A percentile compares a stretch with the other conserved stretches of the same genome.
phyloP scores from a whole-genome alignment of 306 rosid species.

The Gastrolobium bilobum region DNA sequence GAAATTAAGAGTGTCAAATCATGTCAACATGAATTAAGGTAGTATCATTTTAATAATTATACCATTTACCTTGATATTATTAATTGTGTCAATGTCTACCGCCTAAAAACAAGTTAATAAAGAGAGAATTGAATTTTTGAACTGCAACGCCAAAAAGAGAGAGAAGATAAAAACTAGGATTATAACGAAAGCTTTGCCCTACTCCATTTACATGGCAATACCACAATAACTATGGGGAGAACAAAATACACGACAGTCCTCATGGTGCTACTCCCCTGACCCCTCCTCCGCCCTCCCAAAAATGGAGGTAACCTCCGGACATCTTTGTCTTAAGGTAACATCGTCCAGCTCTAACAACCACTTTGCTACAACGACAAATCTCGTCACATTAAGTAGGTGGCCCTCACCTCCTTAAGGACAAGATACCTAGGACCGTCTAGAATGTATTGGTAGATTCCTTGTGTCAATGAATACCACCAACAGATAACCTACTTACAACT shows the following conservation, averaged over 20 bases:
- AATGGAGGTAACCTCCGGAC: constrained; percentile 46
- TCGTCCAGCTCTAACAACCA: constrained; percentile 32
- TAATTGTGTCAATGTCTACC: not conserved
- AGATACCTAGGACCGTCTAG: constrained; percentile 17
- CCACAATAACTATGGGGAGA: constrained; percentile 43
- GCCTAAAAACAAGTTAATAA: not conserved
- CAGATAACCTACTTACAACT: constrained; percentile 37
- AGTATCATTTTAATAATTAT: too few relatives aligned
- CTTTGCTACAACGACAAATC: constrained; percentile 33
- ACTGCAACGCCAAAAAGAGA: not conserved
- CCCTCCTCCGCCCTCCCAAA: constrained; percentile 17
- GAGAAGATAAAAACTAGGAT: constrained; percentile 9
- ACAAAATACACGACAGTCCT: constrained; percentile 56
- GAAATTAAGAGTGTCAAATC: too few relatives aligned
- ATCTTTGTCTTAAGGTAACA: constrained; percentile 27
- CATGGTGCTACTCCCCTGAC: constrained; percentile 10
- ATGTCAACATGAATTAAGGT: too few relatives aligned
- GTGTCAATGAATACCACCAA: constrained; percentile 42
- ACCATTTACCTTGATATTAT: too few relatives aligned
- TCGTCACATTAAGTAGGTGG: not conserved
- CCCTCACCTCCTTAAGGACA: constrained; percentile 38
- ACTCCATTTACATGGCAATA: constrained; percentile 61
- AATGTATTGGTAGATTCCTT: constrained; percentile 44
- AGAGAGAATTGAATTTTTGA: not conserved
- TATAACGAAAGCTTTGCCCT: constrained; percentile 28